A percentile compares a stretch with the other conserved stretches of the same genome.
These are phyloP conservation scores for Ascochyta pisi DNA, from an alignment of 2,329 filamentous ascomycete species.

Conservation along the genomic window DNA sequence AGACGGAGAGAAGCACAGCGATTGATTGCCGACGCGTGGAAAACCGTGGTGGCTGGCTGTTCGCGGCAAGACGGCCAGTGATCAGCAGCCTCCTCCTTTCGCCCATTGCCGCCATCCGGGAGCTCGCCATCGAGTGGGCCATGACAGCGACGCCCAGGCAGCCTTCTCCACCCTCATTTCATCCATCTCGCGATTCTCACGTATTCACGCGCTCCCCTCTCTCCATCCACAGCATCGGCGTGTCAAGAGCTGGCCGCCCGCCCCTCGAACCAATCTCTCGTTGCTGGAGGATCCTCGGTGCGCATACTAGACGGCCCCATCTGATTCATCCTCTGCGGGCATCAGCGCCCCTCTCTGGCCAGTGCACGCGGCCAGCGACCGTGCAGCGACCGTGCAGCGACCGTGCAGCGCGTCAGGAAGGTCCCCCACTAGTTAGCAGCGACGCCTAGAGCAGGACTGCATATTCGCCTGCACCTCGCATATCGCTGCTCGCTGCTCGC, in stretches of 20 bases:
- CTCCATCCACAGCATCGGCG: conserved; percentile 11
- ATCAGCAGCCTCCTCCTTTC: conserved; percentile 28
- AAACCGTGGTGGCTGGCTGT: neutral
- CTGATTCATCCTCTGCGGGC: conserved; percentile 13
- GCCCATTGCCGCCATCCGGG: conserved; percentile 20
- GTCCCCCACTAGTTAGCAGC: neutral
- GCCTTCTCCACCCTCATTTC: conserved; percentile 3
- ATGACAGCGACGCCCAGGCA: neutral
- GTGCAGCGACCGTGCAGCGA: neutral
- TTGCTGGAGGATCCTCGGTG: conserved; percentile 11
- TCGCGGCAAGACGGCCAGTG: conserved; percentile 17
- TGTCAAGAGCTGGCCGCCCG: conserved; percentile 12
- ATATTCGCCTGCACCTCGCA: conserved; percentile 9
- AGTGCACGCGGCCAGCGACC: conserved; percentile 4
- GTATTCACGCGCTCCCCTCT: neutral
- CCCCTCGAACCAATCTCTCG: conserved; percentile 7
- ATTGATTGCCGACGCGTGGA: conserved; percentile 5
- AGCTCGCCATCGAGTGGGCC: neutral
- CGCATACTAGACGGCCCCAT: conserved; percentile 9
- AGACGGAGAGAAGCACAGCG: neutral
- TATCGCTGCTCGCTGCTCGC: neutral
- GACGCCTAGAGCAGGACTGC: conserved; percentile 10
- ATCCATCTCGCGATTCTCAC: neutral
- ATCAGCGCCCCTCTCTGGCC: conserved; percentile 7
- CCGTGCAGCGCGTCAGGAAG: conserved; percentile 7